Percentiles rank a stretch among this genome's conserved stretches.
Conservation (phyloP, 495 filamentous ascomycete species). For the Tuber indicum region DNA sequence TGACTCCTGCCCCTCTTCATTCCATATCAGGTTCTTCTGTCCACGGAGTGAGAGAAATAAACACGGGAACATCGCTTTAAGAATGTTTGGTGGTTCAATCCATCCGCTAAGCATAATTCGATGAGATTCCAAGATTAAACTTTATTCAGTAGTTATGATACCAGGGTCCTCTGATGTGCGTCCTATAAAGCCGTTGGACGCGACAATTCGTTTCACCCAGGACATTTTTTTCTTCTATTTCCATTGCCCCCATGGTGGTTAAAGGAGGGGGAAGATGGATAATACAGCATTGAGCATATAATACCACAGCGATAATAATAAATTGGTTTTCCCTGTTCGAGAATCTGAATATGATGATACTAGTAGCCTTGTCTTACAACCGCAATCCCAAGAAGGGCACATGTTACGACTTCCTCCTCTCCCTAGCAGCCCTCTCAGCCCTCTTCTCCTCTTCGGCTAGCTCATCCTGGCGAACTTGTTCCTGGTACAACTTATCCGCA, state of each 20-base stretch:
- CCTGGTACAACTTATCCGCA: conserved; percentile 39
- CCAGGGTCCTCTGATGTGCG: conserved; percentile 37
- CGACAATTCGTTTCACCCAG: conserved; percentile 38
- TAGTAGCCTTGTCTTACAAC: background rate
- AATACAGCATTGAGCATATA: background rate
- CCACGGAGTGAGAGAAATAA: background rate
- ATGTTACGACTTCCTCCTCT: conserved; percentile 16
- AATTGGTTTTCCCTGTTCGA: background rate
- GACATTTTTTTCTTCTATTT: conserved; percentile 14
- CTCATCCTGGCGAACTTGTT: conserved; percentile 38
- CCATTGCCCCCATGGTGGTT: background rate
- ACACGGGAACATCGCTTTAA: conserved; percentile 18
- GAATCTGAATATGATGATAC: background rate
- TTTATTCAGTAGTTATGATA: conserved; percentile 20
- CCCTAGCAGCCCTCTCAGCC: background rate
- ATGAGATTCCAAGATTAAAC: conserved; percentile 34
- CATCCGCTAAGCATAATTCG: conserved; percentile 30
- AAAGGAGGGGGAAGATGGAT: background rate
- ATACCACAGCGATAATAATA: background rate
- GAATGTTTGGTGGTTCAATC: conserved; percentile 29
- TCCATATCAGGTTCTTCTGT: background rate
- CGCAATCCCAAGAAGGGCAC: background rate
- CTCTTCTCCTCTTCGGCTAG: conserved; percentile 22
- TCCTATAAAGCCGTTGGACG: conserved; percentile 27
- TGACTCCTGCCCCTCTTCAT: background rate